Conservation (phyloP, 805 yeast species). For the Lipomyces yamadae region DNA sequence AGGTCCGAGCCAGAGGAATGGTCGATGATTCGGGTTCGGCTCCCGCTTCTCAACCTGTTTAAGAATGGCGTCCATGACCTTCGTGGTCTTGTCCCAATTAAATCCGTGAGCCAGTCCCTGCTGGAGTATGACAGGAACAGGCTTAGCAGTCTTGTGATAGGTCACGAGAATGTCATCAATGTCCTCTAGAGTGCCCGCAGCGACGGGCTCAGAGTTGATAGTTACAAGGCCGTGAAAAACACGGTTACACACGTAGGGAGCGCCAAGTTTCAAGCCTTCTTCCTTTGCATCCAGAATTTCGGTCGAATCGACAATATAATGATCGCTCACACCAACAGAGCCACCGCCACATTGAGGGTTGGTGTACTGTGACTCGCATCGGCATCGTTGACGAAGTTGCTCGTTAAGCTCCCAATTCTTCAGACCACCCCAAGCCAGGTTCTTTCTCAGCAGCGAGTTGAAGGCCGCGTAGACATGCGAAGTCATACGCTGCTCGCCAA, state of each 20-base stretch:
- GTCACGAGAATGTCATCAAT: conserved; percentile 35
- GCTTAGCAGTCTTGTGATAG: conserved; percentile 37
- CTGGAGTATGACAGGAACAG: conserved; percentile 36
- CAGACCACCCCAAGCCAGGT: conserved; percentile 36
- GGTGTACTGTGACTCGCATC: conserved; percentile 37
- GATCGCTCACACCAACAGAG: conserved; percentile 30
- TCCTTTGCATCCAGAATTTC: conserved; percentile 37
- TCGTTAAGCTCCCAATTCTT: conserved; percentile 37
- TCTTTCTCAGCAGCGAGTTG: conserved; percentile 36
- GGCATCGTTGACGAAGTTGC: conserved; percentile 35
- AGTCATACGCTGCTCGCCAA: conserved; percentile 37
- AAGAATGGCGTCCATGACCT: conserved; percentile 33
- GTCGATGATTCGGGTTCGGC: conserved; percentile 37
- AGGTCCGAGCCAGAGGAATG: conserved; percentile 37
- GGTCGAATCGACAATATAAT: conserved; percentile 35
- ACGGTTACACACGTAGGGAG: conserved; percentile 37
- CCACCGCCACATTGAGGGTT: conserved; percentile 36
- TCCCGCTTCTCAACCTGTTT: conserved; percentile 33
- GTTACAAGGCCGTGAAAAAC: conserved; percentile 34
- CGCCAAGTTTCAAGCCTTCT: conserved; percentile 27
- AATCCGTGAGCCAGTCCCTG: conserved; percentile 35
- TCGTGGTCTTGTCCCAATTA: conserved; percentile 37
- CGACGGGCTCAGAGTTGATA: conserved; percentile 33
- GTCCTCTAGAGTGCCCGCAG: conserved; percentile 30
- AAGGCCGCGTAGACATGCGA: conserved; percentile 35